Evolutionary conservation across 2,329 filamentous ascomycete species (phyloP).

Genomic region (Epichloe uncinata): DNA sequence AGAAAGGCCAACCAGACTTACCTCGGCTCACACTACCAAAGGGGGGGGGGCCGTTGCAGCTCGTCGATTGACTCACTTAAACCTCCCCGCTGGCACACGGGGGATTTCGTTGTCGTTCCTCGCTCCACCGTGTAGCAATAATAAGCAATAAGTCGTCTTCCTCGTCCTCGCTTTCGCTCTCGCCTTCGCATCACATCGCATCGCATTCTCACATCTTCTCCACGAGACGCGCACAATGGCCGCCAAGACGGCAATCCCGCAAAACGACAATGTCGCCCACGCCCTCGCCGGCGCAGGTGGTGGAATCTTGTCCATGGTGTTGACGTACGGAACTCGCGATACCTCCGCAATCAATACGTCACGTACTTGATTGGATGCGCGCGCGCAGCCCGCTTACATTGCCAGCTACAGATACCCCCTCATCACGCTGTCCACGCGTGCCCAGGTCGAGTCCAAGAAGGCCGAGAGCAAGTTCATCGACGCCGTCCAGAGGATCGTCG

Average conservation of each 20-base stretch:
- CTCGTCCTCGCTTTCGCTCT: too few species aligned
- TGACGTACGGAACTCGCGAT: constrained; percentile 52
- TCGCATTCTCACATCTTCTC: neutral
- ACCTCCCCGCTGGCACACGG: too few species aligned
- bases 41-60: too few species aligned
- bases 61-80: too few species aligned
- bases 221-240: constrained; percentile 14
- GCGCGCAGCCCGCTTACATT: neutral
- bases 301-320: constrained; percentile 85
- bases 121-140: too few species aligned
- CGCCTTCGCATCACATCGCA: neutral
- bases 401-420: constrained; percentile 61
- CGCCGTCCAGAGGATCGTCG: constrained; percentile 74
- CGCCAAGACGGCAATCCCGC: constrained; percentile 54
- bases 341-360: too few species aligned
- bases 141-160: too few species aligned
- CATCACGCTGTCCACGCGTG: constrained; percentile 92
- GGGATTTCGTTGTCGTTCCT: too few species aligned
- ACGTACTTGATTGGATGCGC: neutral
- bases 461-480: constrained; percentile 74
- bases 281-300: constrained; percentile 87
- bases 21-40: constrained; percentile 3
- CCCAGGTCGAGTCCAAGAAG: constrained; percentile 93
- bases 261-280: constrained; percentile 94
- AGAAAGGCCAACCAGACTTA: neutral